phyloP scores from a whole-genome alignment of 176 grass and related monocot genomes.

The Paspalum notatum region DNA sequence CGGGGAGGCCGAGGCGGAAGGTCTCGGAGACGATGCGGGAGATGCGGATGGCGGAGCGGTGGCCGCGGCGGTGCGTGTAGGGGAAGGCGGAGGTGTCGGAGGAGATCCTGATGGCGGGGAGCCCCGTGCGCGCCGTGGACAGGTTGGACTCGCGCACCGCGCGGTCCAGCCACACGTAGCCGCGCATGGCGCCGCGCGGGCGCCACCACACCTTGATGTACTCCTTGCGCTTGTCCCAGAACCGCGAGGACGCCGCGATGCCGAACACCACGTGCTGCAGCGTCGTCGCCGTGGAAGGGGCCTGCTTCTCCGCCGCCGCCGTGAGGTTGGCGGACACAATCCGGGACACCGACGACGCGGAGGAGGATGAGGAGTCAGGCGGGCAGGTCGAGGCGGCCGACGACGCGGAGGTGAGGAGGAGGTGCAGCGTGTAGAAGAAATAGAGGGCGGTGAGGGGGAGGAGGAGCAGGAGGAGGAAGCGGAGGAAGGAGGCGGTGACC shows the following conservation, averaged over 20 bases:
- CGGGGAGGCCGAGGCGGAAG: constrained; percentile 70
- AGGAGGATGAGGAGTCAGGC: constrained; percentile 28
- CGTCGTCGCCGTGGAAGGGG: constrained; percentile 48
- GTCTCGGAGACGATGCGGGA: constrained; percentile 98
- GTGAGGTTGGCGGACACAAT: constrained; percentile 34
- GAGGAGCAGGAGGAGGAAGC: constrained; percentile 64
- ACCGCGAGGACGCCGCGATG: constrained; percentile 79
- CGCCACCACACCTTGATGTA: constrained; percentile 97
- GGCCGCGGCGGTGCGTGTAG: constrained; percentile 81
- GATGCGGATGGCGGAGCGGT: constrained; percentile 92
- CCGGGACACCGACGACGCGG: constrained; percentile 13
- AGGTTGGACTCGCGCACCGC: constrained; percentile 74
- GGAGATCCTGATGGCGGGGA: constrained; percentile 77
- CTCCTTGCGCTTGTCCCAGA: constrained; percentile 91
- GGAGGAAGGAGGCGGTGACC: constrained; percentile 50
- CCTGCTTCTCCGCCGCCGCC: not conserved
- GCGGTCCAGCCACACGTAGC: constrained; percentile 91
- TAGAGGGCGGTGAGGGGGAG: constrained; percentile 70
- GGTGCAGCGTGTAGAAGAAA: constrained; percentile 85
- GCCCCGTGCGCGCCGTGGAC: constrained; percentile 43
- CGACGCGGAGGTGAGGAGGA: constrained; percentile 64
- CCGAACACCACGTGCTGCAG: constrained; percentile 96
- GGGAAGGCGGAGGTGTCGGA: constrained; percentile 76
- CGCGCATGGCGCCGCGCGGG: constrained; percentile 71
- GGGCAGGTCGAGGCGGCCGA: constrained; percentile 46